These are phyloP conservation scores for Ogataea philodendri DNA, from an alignment of 805 yeast genomes.

Conservation along the genomic window DNA sequence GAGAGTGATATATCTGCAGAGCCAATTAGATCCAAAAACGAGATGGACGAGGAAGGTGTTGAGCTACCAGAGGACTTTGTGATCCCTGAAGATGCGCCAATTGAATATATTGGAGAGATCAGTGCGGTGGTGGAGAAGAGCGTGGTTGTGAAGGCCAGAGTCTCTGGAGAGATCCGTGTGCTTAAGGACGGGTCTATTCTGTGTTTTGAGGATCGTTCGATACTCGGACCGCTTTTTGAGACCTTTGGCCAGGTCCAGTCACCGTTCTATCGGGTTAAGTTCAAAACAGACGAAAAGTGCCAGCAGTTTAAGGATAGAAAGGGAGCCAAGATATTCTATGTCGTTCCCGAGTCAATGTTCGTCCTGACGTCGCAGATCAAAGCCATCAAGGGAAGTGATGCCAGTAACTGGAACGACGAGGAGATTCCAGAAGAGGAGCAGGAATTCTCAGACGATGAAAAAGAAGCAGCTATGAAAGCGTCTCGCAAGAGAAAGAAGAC, in stretches of 20 bases:
- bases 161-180: slow-evolving; percentile 82
- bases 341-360: slow-evolving; percentile 79
- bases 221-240: slow-evolving; percentile 79
- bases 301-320: slow-evolving; percentile 44
- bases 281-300: slow-evolving; percentile 50
- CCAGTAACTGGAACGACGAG: slow-evolving; percentile 92
- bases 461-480: slow-evolving; percentile 69
- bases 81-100: slow-evolving; percentile 58
- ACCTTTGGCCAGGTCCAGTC: slow-evolving; percentile 83
- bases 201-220: slow-evolving; percentile 67
- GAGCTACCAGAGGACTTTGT: slow-evolving; percentile 63
- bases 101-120: slow-evolving; percentile 71
- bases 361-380: slow-evolving; percentile 71
- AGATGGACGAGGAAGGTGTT: slow-evolving; percentile 64
- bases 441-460: slow-evolving; percentile 93
- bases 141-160: slow-evolving; percentile 64
- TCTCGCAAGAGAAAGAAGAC: slow-evolving; percentile 59
- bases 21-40: slow-evolving; percentile 80
- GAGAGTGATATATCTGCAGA: slow-evolving; percentile 44
- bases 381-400: slow-evolving; percentile 82
- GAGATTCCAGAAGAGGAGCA: slow-evolving; percentile 91
- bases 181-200: slow-evolving; percentile 78
- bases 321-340: slow-evolving; percentile 66
- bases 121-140: slow-evolving; percentile 68
- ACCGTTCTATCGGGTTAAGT: slow-evolving; percentile 78